phyloP scores from a whole-genome alignment of 2,329 filamentous ascomycete genomes.

The Graphilbum ipis-grandicollis region DNA sequence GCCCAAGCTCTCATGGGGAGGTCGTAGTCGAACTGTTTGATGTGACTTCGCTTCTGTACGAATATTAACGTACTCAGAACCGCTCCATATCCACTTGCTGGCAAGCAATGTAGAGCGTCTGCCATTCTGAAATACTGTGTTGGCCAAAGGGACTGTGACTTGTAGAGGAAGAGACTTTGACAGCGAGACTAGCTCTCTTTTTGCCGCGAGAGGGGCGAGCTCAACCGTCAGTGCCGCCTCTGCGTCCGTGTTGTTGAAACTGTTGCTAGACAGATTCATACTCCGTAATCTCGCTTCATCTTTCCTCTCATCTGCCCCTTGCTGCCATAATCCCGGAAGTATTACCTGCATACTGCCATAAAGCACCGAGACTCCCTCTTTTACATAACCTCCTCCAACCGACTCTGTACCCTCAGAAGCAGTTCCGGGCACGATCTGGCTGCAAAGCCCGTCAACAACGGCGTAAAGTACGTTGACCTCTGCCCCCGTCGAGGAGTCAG shows the following conservation, averaged over 20 bases:
- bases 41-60: too few relatives aligned
- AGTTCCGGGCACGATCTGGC: slow-evolving; percentile 8
- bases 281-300: background rate
- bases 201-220: slow-evolving; percentile 18
- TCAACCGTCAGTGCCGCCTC: slow-evolving; percentile 24
- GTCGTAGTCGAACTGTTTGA: too few relatives aligned
- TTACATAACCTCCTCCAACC: too few relatives aligned
- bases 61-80: too few relatives aligned
- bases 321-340: slow-evolving; percentile 29
- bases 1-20: too few relatives aligned
- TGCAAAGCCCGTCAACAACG: slow-evolving; percentile 35
- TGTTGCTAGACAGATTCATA: background rate
- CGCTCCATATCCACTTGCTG: slow-evolving; percentile 19
- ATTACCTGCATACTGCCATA: slow-evolving; percentile 21
- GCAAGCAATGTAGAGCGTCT: slow-evolving; percentile 38
- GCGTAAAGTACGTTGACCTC: slow-evolving; percentile 32
- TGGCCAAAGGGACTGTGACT: slow-evolving; percentile 49
- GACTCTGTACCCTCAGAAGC: too few relatives aligned
- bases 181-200: too few relatives aligned
- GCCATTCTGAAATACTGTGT: slow-evolving; percentile 62
- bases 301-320: background rate
- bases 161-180: slow-evolving; percentile 19
- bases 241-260: slow-evolving; percentile 15
- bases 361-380: slow-evolving; percentile 36
- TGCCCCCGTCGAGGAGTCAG: slow-evolving; percentile 1